Base-by-base conservation (phyloP, 2,329 filamentous ascomycete species). In the Claviceps pazoutovae region DNA sequence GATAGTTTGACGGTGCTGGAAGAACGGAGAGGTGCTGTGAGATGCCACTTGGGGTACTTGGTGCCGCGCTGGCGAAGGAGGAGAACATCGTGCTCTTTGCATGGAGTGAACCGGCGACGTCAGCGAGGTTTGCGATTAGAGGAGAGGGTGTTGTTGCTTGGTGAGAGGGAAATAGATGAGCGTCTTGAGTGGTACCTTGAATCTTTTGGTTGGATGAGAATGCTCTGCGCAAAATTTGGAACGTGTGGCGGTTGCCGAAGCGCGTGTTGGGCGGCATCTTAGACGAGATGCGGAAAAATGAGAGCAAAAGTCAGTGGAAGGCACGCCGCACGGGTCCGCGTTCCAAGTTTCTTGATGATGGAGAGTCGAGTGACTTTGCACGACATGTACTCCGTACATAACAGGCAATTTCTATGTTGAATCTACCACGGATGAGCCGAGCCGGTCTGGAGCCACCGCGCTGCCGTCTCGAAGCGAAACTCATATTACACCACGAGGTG, bases 31-130 rank as follows among this genome's bases (percentile, higher is more conserved):
- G 68, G 67, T 1, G 62, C 54, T 1, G 67, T 68, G 36, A 72
- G 62, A 44, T 66, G 67, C 64, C 67, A 70, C 58, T 65, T 67
- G 5, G 68, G 60, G 36, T 60, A 58, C 17, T 59, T 67, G 43
- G 51, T 49, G 41, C 67, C 68, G 38, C 65, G 64, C 47, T 71
- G 69, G 46, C 66, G 66, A 19, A 72, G 59, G 51, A 71, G 64
- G 51, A 72, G 57, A 26, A 70, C 59, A 54, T 72, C 69, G 56
- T 69, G 63, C 56, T 71, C 69, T 71, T 39, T 13, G 43, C 37
- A 16, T 21, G 11, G 17, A 14, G 19, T 26, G 36, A 38, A 19
- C 11, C n/a, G 8, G 17, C 49, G 37, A 48, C 19, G 16, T 38
- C 36, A 41, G 26, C n/a, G 19, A 17, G 41, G 38, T 8, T 30